phyloP scores from a whole-genome alignment of 306 rosid species.

The Sesbania bispinosa region DNA sequence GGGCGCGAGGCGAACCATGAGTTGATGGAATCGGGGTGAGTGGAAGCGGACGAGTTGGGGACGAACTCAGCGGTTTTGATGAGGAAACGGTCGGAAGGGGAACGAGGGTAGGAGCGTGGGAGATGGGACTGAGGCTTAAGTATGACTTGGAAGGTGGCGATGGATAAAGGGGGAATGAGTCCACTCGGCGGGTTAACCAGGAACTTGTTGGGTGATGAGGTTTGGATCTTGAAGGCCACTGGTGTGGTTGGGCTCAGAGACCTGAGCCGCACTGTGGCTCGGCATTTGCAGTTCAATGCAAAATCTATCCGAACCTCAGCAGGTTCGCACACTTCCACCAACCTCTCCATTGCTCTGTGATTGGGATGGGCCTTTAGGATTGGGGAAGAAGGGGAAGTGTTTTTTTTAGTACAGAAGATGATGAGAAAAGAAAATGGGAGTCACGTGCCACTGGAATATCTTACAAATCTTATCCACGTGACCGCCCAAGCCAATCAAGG shows the following conservation, averaged over 20 bases:
- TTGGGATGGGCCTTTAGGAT: too few relatives aligned
- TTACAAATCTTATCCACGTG: not conserved
- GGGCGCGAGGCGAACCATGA: constrained; percentile 44
- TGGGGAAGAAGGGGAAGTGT: too few relatives aligned
- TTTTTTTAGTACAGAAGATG: too few relatives aligned
- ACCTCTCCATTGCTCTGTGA: constrained; percentile 22
- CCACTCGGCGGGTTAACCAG: constrained; percentile 74
- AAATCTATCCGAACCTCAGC: constrained; percentile 62
- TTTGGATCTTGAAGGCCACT: constrained; percentile 74
- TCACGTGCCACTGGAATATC: not conserved
- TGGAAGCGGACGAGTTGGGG: constrained; percentile 19
- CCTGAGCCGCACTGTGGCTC: constrained; percentile 53
- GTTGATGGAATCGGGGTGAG: constrained; percentile 33
- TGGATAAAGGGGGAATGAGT: constrained; percentile 51
- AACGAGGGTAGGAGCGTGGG: constrained; percentile 65
- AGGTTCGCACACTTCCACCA: constrained; percentile 56
- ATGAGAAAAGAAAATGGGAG: not conserved
- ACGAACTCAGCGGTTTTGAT: constrained; percentile 41
- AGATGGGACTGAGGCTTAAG: constrained; percentile 68
- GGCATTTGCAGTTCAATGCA: constrained; percentile 54
- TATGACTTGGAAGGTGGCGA: constrained; percentile 62
- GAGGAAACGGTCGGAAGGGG: constrained; percentile 70
- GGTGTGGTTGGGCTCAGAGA: constrained; percentile 41
- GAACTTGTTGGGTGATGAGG: constrained; percentile 72
- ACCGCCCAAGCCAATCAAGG: too few relatives aligned